Conservation (phyloP, 495 filamentous ascomycete genomes). For the Saxophila tyrrhenica region DNA sequence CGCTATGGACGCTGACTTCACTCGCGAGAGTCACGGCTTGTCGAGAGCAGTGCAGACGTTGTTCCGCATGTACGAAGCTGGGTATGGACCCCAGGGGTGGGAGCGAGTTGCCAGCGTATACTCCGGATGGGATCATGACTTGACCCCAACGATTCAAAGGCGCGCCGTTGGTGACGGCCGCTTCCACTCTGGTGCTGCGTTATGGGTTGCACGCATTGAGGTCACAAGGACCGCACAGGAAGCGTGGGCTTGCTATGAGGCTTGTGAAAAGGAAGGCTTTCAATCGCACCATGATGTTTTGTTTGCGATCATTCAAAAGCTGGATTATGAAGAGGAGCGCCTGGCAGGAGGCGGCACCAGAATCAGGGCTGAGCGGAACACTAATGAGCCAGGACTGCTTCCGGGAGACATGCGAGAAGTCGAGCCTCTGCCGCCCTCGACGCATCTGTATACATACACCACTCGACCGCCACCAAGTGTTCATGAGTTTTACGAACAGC, state of each 20-base stretch:
- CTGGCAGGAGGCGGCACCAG: constrained; percentile 16
- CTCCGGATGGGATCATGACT: constrained; percentile 58
- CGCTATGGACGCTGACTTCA: constrained; percentile 46
- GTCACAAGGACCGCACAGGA: constrained; percentile 59
- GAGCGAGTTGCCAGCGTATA: constrained; percentile 46
- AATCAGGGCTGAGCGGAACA: neutral
- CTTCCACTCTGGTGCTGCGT: neutral
- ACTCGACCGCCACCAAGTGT: constrained; percentile 42
- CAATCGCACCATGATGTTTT: constrained; percentile 33
- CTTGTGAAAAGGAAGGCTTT: constrained; percentile 33
- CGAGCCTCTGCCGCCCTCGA: constrained; percentile 42
- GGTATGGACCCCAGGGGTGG: constrained; percentile 45
- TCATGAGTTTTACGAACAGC: constrained; percentile 42
- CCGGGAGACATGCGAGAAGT: constrained; percentile 54
- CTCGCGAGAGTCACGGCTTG: constrained; percentile 39
- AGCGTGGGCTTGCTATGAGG: constrained; percentile 60
- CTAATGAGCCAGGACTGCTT: constrained; percentile 25
- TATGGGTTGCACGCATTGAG: constrained; percentile 52
- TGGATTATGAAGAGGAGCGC: constrained; percentile 36
- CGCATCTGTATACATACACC: constrained; percentile 48
- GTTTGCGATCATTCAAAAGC: constrained; percentile 50
- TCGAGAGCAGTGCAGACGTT: constrained; percentile 49
- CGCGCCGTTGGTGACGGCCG: neutral
- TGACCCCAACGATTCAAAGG: constrained; percentile 59
- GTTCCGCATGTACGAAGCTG: constrained; percentile 50